phyloP scores from a whole-genome alignment of 805 yeast species.

The Metschnikowia noctiluminum region DNA sequence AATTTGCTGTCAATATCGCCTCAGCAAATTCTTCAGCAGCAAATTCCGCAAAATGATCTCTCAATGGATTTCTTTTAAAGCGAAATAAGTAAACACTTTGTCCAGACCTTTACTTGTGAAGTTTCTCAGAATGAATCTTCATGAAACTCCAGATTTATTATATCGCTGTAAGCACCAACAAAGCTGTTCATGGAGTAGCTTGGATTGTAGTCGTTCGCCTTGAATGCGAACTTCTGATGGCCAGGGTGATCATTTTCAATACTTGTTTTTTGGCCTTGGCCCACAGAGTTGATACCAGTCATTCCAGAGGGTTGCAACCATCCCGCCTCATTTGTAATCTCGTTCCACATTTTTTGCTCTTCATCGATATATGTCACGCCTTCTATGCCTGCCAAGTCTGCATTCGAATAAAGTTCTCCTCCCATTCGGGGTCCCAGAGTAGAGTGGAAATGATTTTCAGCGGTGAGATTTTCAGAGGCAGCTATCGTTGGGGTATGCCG shows the following conservation, averaged over 20 bases:
- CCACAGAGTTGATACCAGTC: conserved; percentile 3
- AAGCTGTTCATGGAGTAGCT: conserved; percentile 14
- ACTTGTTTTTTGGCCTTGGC: conserved; percentile 5
- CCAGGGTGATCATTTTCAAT: conserved; percentile 1
- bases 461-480: conserved; percentile 19
- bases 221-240: conserved; percentile 1
- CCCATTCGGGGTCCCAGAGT: not conserved
- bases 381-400: conserved; percentile 41
- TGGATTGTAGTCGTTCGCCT: conserved; percentile 1
- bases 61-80: conserved; percentile 28
- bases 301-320: conserved; percentile 49
- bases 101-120: not conserved
- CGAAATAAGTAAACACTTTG: not conserved
- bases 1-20: conserved; percentile 30
- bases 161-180: conserved; percentile 34
- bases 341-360: conserved; percentile 65
- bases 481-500: conserved; percentile 19
- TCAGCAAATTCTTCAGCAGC: conserved; percentile 37
- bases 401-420: conserved; percentile 33
- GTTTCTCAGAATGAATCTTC: conserved; percentile 1
- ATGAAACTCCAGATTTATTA: conserved; percentile 32
- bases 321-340: conserved; percentile 70
- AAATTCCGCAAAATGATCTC: conserved; percentile 14
- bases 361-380: conserved; percentile 41
- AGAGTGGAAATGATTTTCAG: conserved; percentile 13